phyloP scores from a whole-genome alignment of 2,329 filamentous ascomycete species.

The Cyanodermella asteris region DNA sequence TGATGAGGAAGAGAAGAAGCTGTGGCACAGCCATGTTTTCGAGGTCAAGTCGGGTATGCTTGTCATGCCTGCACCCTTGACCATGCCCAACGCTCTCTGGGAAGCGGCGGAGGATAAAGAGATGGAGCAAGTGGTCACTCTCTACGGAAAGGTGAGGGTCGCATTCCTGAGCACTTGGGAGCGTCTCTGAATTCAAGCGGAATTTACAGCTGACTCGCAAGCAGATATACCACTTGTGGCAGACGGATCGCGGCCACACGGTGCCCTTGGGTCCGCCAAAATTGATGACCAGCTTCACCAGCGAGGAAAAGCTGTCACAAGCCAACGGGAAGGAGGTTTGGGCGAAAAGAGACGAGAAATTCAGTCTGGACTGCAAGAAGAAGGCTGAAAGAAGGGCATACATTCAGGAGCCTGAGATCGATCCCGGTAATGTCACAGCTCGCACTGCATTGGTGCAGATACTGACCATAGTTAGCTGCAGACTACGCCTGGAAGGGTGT shows the following conservation, averaged over 20 bases:
- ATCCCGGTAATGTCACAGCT: conserved; percentile 18
- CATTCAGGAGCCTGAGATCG: conserved; percentile 27
- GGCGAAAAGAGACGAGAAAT: conserved; percentile 30
- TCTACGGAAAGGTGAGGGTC: conserved; percentile 88
- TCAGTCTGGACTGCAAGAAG: conserved; percentile 26
- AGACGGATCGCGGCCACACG: conserved; percentile 51
- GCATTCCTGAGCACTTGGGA: too few relatives aligned
- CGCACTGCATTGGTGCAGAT: conserved; percentile 12
- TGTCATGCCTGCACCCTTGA: conserved; percentile 17
- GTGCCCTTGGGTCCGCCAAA: conserved; percentile 38
- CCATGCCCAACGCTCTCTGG: conserved; percentile 41
- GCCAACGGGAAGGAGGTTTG: conserved; percentile 17
- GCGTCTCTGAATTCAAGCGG: too few relatives aligned
- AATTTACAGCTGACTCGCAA: too few relatives aligned
- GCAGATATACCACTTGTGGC: conserved; percentile 70
- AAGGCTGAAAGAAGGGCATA: conserved; percentile 32
- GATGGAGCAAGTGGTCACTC: conserved; percentile 51
- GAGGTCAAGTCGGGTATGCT: conserved; percentile 23
- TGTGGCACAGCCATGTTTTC: conserved; percentile 55
- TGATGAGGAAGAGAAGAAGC: conserved; percentile 40
- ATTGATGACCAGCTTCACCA: conserved; percentile 38
- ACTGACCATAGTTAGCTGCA: conserved; percentile 9
- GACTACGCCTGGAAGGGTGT: too few relatives aligned
- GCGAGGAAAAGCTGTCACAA: conserved; percentile 11
- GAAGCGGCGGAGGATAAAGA: conserved; percentile 55